phyloP scores from a whole-genome alignment of 228 moss, liverwort and hornwort species.

The Sphagnum fallax region DNA sequence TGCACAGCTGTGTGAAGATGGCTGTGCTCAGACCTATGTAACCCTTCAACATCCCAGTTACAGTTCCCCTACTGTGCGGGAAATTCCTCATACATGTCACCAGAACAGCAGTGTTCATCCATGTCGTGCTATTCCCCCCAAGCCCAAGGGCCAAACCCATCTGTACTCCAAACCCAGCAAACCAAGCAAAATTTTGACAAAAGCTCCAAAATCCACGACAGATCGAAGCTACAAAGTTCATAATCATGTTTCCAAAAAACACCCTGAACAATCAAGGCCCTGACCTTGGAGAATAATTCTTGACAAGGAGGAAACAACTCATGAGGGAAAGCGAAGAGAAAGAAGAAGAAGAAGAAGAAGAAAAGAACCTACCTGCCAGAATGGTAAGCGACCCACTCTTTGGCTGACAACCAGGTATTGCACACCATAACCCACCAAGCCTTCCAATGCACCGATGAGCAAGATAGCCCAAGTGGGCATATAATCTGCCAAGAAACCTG shows the following conservation, averaged over 20 bases:
- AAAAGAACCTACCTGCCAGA: slow-evolving; percentile 54
- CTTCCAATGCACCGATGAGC: slow-evolving; percentile 62
- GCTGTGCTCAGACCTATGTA: slow-evolving; percentile 90
- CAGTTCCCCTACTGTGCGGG: slow-evolving; percentile 62
- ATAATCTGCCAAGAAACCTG: slow-evolving; percentile 60
- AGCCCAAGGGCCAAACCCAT: slow-evolving; percentile 77
- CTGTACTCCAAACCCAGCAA: slow-evolving; percentile 24
- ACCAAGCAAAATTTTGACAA: not conserved
- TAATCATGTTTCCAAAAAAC: not conserved
- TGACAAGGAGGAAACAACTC: not conserved
- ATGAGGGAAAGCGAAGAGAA: too few relatives aligned
- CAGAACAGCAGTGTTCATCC: slow-evolving; percentile 97
- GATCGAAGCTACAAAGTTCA: not conserved
- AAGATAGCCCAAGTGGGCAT: slow-evolving; percentile 75
- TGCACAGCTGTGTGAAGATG: slow-evolving; percentile 84
- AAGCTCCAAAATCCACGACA: not conserved
- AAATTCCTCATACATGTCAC: slow-evolving; percentile 93
- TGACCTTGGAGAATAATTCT: not conserved
- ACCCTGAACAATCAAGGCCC: not conserved
- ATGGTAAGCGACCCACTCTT: slow-evolving; percentile 56
- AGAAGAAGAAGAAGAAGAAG: too few relatives aligned
- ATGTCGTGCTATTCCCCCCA: slow-evolving; percentile 89
- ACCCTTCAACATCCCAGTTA: slow-evolving; percentile 84
- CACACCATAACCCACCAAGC: slow-evolving; percentile 64
- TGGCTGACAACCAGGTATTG: slow-evolving; percentile 73